These are phyloP conservation scores for Takakia lepidozioides DNA, from an alignment of 225 moss, liverwort and hornwort species.

Conservation along the genomic window DNA sequence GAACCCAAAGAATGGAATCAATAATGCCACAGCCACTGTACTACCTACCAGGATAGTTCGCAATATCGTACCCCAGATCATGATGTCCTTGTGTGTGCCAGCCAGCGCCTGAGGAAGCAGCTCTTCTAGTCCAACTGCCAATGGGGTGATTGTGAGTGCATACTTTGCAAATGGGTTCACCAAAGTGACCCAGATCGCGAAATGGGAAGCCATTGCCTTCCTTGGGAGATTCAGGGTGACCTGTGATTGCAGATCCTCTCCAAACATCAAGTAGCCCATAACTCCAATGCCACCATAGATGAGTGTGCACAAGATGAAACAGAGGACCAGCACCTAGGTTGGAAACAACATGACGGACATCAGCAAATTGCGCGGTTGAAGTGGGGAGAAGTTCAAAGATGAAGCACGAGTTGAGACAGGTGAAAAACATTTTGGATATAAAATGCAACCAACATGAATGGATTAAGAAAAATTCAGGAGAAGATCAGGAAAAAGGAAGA, in stretches of 20 bases:
- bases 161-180: constrained; percentile 88
- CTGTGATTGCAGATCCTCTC: constrained; percentile 68
- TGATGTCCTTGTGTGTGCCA: constrained; percentile 19
- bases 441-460: too few species aligned
- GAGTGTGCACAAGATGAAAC: constrained; percentile 50
- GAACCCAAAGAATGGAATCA: constrained; percentile 73
- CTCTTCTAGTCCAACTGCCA: constrained; percentile 80
- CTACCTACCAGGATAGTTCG: constrained; percentile 48
- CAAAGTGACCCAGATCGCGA: constrained; percentile 84
- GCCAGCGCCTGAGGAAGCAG: constrained; percentile 38
- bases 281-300: constrained; percentile 68
- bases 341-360: too few species aligned
- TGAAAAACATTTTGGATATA: too few species aligned
- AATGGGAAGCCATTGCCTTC: constrained; percentile 45
- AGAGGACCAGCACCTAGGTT: constrained; percentile 72
- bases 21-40: constrained; percentile 52
- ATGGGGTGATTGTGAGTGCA: constrained; percentile 63
- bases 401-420: too few species aligned
- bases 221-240: constrained; percentile 73
- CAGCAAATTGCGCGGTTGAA: too few species aligned
- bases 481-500: background rate
- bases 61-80: constrained; percentile 44
- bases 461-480: too few species aligned
- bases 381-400: too few species aligned
- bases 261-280: constrained; percentile 87